Evolutionary conservation across 164 flowering plant species (phyloP), one percentile per base, ranked within the genome.

Genomic region (Tetracentron sinense): DNA sequence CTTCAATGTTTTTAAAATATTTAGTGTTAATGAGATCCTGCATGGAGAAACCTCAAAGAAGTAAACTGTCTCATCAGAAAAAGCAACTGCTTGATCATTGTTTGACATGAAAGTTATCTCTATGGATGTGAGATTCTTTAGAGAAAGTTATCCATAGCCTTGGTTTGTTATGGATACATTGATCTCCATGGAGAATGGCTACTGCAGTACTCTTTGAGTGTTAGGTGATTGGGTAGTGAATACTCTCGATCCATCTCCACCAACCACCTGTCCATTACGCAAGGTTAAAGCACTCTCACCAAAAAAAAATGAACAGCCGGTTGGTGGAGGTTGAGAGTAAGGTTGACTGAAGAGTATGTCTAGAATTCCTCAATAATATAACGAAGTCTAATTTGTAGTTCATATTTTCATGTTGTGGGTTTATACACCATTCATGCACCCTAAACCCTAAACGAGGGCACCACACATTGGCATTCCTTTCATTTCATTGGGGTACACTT

Each of bases 61-160:
- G 71, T 53, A 81, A 25, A 81, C 54, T 1, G 79, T 77, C 61
- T 72, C 81, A 47, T 78, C 85, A 8, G 81, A 75, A 52, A 81
- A 81, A 53, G 71, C 62, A 26, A 79, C 74, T 26, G 82, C 74
- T 59, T 75, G 82, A 57, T 81, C 82, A 8, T 78, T 71, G 26
- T 79, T 81, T 21, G 85, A 81, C 4, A 81, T 60, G 56, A 78
- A 81, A 19, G 74, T 38, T 11, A 68, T 74, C 54, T 76, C 67
- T 0, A 27, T 5, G n/a, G 79, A 77, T 0, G 51, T 59, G 51
- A 78, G 80, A 20, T 78, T 72, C 12, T 67, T 65, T 42, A 80
- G 72, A 59, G 82, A 78, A 62, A 71, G 42, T 54, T n/a, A n/a
- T n/a, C n/a, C n/a, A n/a, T n/a, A n/a, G n/a, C n/a, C 79, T 51